Percentiles rank a stretch among this genome's conserved stretches.
These are phyloP conservation scores for Stagonosporopsis cucurbitacearum DNA, from an alignment of 2,329 filamentous ascomycete species.

Conservation along the genomic window DNA sequence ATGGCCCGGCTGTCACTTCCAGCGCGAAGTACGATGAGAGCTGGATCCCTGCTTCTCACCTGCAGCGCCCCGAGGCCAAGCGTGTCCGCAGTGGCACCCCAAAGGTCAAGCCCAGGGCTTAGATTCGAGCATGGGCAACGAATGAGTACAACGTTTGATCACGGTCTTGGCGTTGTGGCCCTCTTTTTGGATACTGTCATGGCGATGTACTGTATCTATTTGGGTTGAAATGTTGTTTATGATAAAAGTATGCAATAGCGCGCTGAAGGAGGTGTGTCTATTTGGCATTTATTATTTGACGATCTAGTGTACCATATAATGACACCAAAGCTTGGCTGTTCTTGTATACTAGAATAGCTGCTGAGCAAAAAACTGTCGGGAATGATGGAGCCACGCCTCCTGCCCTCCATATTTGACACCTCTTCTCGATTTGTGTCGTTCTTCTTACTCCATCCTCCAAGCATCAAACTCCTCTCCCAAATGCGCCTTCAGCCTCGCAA, in stretches of 20 bases:
- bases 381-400: not conserved
- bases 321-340: conserved; percentile 21
- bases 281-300: conserved; percentile 2
- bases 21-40: conserved; percentile 85
- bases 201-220: not conserved
- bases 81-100: conserved; percentile 61
- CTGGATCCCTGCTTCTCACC: conserved; percentile 91
- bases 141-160: not conserved
- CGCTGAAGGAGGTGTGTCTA: not conserved
- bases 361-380: conserved; percentile 15
- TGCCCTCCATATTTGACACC: too few species aligned
- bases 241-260: not conserved
- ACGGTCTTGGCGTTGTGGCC: not conserved
- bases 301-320: conserved; percentile 22
- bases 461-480: conserved; percentile 74
- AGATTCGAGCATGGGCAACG: not conserved
- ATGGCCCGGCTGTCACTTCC: conserved; percentile 72
- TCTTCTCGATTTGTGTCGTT: too few species aligned
- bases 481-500: conserved; percentile 77
- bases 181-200: not conserved
- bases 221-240: not conserved
- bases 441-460: conserved; percentile 65
- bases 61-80: conserved; percentile 79
- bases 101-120: conserved; percentile 46
- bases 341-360: conserved; percentile 28